Evolutionary conservation across 2,329 filamentous ascomycete genomes (phyloP).

Genomic region (Talaromyces amestolkiae): DNA sequence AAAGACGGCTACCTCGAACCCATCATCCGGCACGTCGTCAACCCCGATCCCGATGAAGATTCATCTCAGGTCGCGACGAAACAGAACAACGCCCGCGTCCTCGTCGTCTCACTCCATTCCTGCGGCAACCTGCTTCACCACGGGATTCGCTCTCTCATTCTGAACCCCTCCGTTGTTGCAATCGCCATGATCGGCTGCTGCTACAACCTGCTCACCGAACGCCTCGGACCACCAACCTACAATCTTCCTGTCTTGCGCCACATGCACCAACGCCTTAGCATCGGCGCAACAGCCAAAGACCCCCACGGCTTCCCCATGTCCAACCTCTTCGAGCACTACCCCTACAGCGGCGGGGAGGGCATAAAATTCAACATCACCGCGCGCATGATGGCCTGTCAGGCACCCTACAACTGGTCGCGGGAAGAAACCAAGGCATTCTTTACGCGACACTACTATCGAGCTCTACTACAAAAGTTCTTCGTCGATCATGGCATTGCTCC

Average conservation of each 20-base stretch:
- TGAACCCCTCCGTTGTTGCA: slow-evolving; percentile 82
- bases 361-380: slow-evolving; percentile 92
- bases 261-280: slow-evolving; percentile 65
- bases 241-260: slow-evolving; percentile 77
- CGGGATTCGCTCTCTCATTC: slow-evolving; percentile 77
- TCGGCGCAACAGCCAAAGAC: slow-evolving; percentile 71
- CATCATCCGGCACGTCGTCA: slow-evolving; percentile 37
- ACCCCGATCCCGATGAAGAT: slow-evolving; percentile 19
- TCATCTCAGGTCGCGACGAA: not conserved
- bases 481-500: slow-evolving; percentile 76
- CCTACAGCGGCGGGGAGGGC: slow-evolving; percentile 57
- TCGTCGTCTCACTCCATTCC: slow-evolving; percentile 94
- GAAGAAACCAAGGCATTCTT: slow-evolving; percentile 85
- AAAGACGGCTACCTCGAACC: slow-evolving; percentile 43
- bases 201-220: slow-evolving; percentile 93
- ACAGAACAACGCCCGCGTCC: slow-evolving; percentile 48
- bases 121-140: slow-evolving; percentile 98
- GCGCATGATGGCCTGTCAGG: slow-evolving; percentile 97
- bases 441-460: slow-evolving; percentile 86
- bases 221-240: slow-evolving; percentile 79
- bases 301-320: slow-evolving; percentile 95
- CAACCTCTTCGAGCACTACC: slow-evolving; percentile 58
- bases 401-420: slow-evolving; percentile 84
- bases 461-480: slow-evolving; percentile 87
- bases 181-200: slow-evolving; percentile 96